phyloP scores from a whole-genome alignment of 306 rosid genomes.

The Nissolia schottii region DNA sequence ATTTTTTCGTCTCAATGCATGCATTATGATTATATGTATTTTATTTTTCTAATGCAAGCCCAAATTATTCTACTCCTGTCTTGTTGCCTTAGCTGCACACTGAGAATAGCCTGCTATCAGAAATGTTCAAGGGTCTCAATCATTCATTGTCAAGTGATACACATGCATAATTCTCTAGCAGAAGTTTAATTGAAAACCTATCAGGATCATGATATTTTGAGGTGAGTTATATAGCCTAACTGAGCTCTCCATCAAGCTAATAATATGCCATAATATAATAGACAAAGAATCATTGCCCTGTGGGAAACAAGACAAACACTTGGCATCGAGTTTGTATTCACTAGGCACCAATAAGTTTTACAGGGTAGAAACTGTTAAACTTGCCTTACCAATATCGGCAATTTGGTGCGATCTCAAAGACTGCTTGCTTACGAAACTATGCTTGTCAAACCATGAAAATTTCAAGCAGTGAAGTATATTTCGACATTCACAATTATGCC shows the following conservation, averaged over 20 bases:
- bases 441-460: not conserved
- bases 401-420: not conserved
- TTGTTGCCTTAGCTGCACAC: not conserved
- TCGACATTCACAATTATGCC: conserved; percentile 39
- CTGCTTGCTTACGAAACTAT: not conserved
- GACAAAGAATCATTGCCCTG: not conserved
- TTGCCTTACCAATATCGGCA: conserved; percentile 26
- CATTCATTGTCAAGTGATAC: not conserved
- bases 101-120: not conserved
- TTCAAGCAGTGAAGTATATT: conserved; percentile 13
- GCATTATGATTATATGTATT: not conserved
- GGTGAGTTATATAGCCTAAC: not conserved
- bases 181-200: not conserved
- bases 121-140: not conserved
- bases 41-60: not conserved
- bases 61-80: not conserved
- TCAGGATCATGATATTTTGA: not conserved
- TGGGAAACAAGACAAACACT: not conserved
- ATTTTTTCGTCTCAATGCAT: not conserved
- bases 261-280: not conserved
- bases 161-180: not conserved
- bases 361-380: conserved; percentile 24
- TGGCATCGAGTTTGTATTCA: not conserved
- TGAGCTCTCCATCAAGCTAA: not conserved
- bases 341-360: not conserved